These are phyloP conservation scores for Raddia distichophylla DNA, from an alignment of 176 grass and related monocot species.

Conservation along the genomic window DNA sequence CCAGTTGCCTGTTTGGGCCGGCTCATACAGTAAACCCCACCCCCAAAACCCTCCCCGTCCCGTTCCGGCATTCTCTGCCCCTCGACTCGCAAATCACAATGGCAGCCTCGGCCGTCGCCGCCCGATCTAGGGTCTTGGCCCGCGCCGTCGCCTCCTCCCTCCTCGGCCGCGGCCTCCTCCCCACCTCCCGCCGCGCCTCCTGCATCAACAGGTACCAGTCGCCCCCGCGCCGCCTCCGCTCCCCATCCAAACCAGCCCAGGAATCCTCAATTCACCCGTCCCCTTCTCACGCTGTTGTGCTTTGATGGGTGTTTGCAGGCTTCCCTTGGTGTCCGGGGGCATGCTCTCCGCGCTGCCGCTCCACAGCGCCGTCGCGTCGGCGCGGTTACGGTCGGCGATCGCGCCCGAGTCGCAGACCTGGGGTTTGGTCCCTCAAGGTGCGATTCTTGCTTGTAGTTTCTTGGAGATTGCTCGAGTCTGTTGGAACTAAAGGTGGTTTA, in stretches of 20 bases:
- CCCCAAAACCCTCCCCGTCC: background rate
- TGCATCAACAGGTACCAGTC: conserved; percentile 51
- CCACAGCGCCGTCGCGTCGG: conserved; percentile 67
- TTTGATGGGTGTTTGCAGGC: conserved; percentile 38
- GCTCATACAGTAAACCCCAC: background rate
- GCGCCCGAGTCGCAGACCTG: conserved; percentile 67
- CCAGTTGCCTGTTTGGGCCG: no score
- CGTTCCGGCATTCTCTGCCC: no score
- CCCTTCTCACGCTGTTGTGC: background rate
- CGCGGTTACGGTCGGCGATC: conserved; percentile 61
- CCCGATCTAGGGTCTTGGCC: conserved; percentile 58
- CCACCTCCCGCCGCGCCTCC: conserved; percentile 42
- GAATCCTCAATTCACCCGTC: background rate
- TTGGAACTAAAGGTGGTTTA: background rate
- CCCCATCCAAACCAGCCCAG: background rate
- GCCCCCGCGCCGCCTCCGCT: background rate
- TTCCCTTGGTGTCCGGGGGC: conserved; percentile 50
- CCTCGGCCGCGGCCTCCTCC: conserved; percentile 32
- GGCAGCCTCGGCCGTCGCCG: conserved; percentile 44
- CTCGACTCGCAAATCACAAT: conserved; percentile 9
- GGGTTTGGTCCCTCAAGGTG: conserved; percentile 85
- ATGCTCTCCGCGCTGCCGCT: conserved; percentile 67
- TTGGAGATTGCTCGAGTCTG: background rate
- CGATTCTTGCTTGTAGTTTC: background rate
- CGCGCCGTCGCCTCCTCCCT: conserved; percentile 38